Evolutionary conservation across 768 basidiomycete species (phyloP), one percentile per base, ranked within the genome.

Genomic region (Tricholoma sp.): DNA sequence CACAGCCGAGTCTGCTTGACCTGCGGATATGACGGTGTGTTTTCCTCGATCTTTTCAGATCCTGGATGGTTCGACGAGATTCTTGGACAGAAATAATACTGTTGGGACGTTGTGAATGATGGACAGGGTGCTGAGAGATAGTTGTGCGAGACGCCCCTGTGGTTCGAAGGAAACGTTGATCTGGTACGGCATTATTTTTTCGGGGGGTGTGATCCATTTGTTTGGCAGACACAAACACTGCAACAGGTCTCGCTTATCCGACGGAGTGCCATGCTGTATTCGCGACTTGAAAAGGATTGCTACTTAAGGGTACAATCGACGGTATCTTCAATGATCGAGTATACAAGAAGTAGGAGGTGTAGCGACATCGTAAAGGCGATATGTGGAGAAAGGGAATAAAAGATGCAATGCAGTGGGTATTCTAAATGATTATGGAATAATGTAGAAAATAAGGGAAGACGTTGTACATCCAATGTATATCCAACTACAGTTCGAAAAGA

Each of bases 21-120:
- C 18, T 57, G 39, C 20, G 37, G 44, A 60, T 58, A 53, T 49
- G 53, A 56, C 24, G 29, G 36, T 44, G 39, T 50, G 58, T 52
- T 59, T 53, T 33, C 48, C 57, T 70, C 72, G 85, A 86, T 86
- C 86, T 89, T 78, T 59, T 51, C 71, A 73, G 78, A 84, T 90
- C 75, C 79, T 67, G 69, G 70, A 85, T 78, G 77, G 83, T 86
- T 86, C 72, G 69, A 59, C 58, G 70, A 74, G 76, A 69, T 88
- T 83, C 72, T 82, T 88, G 77, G 77, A 82, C 74, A 57, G 59
- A 50, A 53, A 20, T 58, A 55, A 57, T 68, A 67, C 65, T 56
- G 61, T 48, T 20, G 41, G 41, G 49, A 32, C 33, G 54, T 39
- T 58, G 55, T 65, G 49, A 56, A 53, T 51, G 57, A 62, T 60